Conservation (phyloP, 768 basidiomycete genomes). For the Leccinum boreale region DNA sequence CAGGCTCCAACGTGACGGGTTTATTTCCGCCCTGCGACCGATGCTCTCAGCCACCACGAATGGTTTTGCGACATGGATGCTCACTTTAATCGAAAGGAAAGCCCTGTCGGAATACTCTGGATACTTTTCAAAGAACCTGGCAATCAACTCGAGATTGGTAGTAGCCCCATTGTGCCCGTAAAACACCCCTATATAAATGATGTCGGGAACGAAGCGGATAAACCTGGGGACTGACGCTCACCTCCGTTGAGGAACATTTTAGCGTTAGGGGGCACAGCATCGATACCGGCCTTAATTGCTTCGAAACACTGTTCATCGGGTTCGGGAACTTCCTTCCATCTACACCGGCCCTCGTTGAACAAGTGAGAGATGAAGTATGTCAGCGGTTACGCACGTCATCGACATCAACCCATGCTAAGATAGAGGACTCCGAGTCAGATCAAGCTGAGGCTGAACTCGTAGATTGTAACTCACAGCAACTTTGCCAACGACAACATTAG, state of each 20-base stretch:
- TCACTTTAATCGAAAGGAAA: conserved; percentile 35
- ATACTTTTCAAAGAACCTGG: conserved; percentile 44
- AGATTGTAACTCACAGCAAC: conserved; percentile 29
- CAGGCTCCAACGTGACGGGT: neutral
- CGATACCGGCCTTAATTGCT: conserved; percentile 41
- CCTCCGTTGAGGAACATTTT: conserved; percentile 54
- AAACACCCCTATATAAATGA: conserved; percentile 45
- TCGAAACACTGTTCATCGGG: conserved; percentile 39
- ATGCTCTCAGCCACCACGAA: conserved; percentile 26
- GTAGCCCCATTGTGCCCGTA: conserved; percentile 44
- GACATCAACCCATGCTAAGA: conserved; percentile 52
- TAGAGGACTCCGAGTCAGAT: neutral
- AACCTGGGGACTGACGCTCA: conserved; percentile 11
- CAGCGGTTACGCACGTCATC: conserved; percentile 41
- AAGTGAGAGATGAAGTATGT: neutral
- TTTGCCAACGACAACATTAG: conserved; percentile 33
- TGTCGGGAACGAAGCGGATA: conserved; percentile 38
- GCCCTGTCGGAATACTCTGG: conserved; percentile 33
- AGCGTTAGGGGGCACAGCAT: conserved; percentile 39
- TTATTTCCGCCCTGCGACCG: conserved; percentile 24
- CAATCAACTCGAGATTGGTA: conserved; percentile 49
- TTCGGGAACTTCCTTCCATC: neutral
- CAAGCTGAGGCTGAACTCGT: neutral
- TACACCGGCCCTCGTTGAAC: neutral
- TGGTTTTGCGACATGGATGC: conserved; percentile 23